phyloP scores from a whole-genome alignment of 371 early-diverging fungal species.

The Actinomortierella wolfii region DNA sequence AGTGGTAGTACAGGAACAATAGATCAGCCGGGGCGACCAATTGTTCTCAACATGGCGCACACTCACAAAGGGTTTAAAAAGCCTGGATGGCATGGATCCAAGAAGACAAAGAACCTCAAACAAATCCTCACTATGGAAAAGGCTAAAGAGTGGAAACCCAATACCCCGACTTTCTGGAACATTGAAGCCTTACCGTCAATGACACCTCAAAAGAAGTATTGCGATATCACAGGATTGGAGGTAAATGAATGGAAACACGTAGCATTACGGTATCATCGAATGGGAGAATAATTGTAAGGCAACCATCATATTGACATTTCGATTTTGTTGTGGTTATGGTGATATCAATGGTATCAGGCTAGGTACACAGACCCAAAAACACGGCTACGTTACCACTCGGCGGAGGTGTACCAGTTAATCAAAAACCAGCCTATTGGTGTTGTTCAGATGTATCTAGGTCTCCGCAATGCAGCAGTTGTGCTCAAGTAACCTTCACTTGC shows the following conservation, averaged over 20 bases:
- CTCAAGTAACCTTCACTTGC: too few species aligned
- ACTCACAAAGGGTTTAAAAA: constrained; percentile 74
- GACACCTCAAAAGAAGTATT: constrained; percentile 86
- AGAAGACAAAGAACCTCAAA: constrained; percentile 77
- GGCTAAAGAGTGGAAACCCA: constrained; percentile 60
- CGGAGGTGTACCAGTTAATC: constrained; percentile 82
- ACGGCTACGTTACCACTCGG: constrained; percentile 78
- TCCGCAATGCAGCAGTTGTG: constrained; percentile 83
- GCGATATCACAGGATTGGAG: constrained; percentile 88
- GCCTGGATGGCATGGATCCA: constrained; percentile 60
- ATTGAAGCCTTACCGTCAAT: constrained; percentile 87
- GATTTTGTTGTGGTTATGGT: background rate
- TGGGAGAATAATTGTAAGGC: background rate
- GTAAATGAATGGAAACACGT: constrained; percentile 24
- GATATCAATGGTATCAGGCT: constrained; percentile 41
- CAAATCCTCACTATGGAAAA: constrained; percentile 80
- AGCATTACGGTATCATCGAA: too few species aligned
- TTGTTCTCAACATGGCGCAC: constrained; percentile 30
- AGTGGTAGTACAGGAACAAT: constrained; percentile 15
- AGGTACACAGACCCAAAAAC: constrained; percentile 90
- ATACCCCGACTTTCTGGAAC: constrained; percentile 79
- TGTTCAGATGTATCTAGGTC: constrained; percentile 82
- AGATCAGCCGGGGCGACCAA: constrained; percentile 8
- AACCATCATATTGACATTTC: too few species aligned
- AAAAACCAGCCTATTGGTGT: constrained; percentile 72